phyloP scores from a whole-genome alignment of 73 alveolate genomes.

The Paraurostyla sp. region DNA sequence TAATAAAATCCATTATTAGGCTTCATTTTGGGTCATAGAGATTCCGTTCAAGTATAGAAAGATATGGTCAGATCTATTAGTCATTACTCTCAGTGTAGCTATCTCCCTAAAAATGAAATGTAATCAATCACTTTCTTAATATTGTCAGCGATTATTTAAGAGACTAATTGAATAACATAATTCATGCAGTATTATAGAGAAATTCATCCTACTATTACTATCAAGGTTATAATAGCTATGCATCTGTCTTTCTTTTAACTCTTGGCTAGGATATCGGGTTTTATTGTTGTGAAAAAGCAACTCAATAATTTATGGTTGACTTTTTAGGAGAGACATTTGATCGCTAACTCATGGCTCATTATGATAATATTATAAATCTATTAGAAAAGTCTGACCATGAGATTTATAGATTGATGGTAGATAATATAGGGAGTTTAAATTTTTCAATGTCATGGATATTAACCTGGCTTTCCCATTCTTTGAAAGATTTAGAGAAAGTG shows the following conservation, averaged over 20 bases:
- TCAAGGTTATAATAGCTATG: conserved; percentile 62
- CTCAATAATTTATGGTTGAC: conserved; percentile 40
- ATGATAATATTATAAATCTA: neutral
- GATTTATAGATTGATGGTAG: conserved; percentile 11
- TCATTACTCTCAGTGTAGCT: no score
- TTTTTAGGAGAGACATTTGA: conserved; percentile 39
- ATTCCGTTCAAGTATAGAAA: no score
- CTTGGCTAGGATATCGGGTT: neutral
- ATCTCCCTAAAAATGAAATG: no score
- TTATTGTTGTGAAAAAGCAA: neutral
- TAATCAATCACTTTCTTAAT: neutral
- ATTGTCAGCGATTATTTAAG: conserved; percentile 13
- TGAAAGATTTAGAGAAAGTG: conserved; percentile 38
- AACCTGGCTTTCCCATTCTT: conserved; percentile 76
- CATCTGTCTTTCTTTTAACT: conserved; percentile 58
- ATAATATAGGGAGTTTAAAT: conserved; percentile 34
- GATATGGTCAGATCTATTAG: no score
- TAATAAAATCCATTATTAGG: no score
- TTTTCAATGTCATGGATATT: conserved; percentile 75
- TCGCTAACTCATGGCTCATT: conserved; percentile 44
- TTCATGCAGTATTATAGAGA: neutral
- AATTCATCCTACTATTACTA: neutral
- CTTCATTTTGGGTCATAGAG: no score
- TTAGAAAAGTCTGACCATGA: conserved; percentile 13
- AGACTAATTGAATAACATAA: neutral